Evolutionary conservation across 352 stramenopile species (phyloP).

Genomic region (Pythium monospermum): DNA sequence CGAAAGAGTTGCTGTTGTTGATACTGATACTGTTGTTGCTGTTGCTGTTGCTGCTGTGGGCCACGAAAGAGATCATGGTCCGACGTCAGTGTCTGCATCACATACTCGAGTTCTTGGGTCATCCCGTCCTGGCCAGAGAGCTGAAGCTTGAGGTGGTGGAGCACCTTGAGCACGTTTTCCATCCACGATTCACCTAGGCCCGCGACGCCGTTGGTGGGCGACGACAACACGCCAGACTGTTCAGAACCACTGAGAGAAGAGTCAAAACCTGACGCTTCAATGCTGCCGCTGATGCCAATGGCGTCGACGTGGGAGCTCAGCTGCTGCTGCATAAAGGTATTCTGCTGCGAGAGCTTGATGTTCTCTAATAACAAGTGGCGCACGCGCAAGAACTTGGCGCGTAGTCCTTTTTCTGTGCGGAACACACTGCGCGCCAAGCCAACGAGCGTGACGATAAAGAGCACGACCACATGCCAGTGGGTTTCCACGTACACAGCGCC

Average conservation of each 20-base stretch:
- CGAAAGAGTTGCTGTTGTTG: too few relatives aligned
- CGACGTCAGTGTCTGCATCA: conserved; percentile 58
- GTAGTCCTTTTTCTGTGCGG: conserved; percentile 30
- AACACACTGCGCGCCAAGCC: conserved; percentile 42
- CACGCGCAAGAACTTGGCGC: conserved; percentile 48
- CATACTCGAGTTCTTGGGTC: conserved; percentile 48
- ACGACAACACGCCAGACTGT: conserved; percentile 10
- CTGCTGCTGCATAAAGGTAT: conserved; percentile 61
- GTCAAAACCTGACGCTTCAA: conserved; percentile 13
- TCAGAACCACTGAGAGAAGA: conserved; percentile 8
- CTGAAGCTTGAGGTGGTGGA: conserved; percentile 42
- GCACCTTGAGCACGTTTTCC: conserved; percentile 63
- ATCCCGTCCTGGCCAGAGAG: conserved; percentile 34
- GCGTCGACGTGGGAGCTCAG: conserved; percentile 57
- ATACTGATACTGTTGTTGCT: too few relatives aligned
- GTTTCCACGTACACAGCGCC: conserved; percentile 21
- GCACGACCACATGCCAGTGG: conserved; percentile 46
- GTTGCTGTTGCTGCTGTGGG: background rate
- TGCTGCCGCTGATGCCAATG: conserved; percentile 39
- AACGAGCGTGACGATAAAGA: conserved; percentile 33
- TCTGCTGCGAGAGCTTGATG: conserved; percentile 50
- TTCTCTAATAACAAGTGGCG: conserved; percentile 62
- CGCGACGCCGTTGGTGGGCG: conserved; percentile 13
- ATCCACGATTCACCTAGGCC: conserved; percentile 70
- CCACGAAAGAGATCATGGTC: conserved; percentile 57